Base-by-base conservation (phyloP, 202 grass and related monocot species). In the Saccharum hybrid region DNA sequence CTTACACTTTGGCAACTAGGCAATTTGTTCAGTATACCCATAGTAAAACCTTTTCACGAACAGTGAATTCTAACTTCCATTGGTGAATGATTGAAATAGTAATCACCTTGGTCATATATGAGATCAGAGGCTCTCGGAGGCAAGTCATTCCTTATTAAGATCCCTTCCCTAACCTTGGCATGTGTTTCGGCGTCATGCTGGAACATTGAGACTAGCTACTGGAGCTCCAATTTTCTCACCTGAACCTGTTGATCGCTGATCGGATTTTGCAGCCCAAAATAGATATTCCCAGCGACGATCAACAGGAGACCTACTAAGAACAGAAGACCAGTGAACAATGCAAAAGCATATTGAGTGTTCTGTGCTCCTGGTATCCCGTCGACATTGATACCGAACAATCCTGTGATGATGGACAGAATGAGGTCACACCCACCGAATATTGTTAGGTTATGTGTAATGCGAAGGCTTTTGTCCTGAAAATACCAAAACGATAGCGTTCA, bases 371-470 rank as follows among this genome's bases (percentile, higher is more conserved):
- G 93, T 76, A 96, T 92, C 69, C 93, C 93, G 11, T 96, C 93
- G 6, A 96, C 93, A 4, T 92, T 96, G 77, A 92, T 96, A 26
- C 88, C 93, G 43, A 96, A 96, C 21, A 92, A 76, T 63, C 88
- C 77, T 0, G 93, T 91, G 52, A 96, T 83, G 86, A 96, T 92
- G 0, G 93, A 90, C 40, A 96, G 86, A 87, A 92, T 66, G 28
- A 96, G 73, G 30, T 90, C 88, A 10, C 88, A 87, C 5, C 93
- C 90, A 72, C 93, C 88, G 4, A 92, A 90, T 49, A 96, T 87
- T 37, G 90, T 72, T 65, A 96, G 63, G 65, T 94, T 94, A 73
- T 94, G 88, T 26, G 82, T 88, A 41, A 92, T 72, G 70, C 72
- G 74, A 68, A 96, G 88, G 81, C 90, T 96, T 78, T 56, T 88